Evolutionary conservation across 139 green algal genomes (phyloP).

Genomic region (Closterium sp.): DNA sequence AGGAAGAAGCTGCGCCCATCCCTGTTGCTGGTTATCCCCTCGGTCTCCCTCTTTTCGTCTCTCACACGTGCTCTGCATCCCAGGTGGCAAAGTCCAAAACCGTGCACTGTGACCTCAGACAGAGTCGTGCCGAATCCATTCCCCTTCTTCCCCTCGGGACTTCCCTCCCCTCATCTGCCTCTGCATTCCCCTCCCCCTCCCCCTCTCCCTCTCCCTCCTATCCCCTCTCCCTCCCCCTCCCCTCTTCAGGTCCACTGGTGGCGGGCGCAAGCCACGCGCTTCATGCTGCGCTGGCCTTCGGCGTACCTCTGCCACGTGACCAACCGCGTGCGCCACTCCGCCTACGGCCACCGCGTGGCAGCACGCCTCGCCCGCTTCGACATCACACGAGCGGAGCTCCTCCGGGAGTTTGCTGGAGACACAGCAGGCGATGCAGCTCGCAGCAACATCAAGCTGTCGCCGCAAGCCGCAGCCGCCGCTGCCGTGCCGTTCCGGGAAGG

Average conservation of each 20-base stretch:
- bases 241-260: constrained; percentile 10
- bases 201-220: neutral
- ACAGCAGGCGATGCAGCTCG: neutral
- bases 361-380: neutral
- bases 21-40: too few relatives aligned
- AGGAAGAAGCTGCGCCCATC: too few relatives aligned
- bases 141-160: neutral
- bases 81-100: too few relatives aligned
- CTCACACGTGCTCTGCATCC: too few relatives aligned
- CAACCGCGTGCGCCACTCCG: constrained; percentile 26
- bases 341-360: constrained; percentile 17
- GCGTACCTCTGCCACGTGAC: constrained; percentile 38
- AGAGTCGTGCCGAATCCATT: too few relatives aligned
- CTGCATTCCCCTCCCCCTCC: neutral
- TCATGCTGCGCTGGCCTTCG: constrained; percentile 27
- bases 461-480: neutral
- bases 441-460: neutral
- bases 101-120: too few relatives aligned
- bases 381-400: neutral
- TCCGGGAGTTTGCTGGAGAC: neutral
- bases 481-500: neutral
- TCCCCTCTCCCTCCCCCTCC: neutral
- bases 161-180: neutral
- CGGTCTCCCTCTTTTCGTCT: too few relatives aligned
- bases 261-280: constrained; percentile 26